Conservation (phyloP, 257 asterid species). For the Gentiana dahurica region DNA sequence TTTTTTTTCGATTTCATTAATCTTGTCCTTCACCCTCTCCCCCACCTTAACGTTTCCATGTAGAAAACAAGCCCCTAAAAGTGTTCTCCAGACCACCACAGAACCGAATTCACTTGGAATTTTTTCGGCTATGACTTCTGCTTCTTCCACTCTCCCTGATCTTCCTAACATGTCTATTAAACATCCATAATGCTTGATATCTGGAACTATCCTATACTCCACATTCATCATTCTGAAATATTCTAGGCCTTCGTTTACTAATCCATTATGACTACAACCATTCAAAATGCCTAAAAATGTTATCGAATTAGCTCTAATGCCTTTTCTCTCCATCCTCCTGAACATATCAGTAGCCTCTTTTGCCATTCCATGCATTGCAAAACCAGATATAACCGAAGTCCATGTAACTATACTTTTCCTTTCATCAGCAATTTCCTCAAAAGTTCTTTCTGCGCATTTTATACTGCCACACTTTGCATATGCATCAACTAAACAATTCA, state of each 20-base stretch:
- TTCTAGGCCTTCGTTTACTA: too few relatives aligned
- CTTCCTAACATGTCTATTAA: too few relatives aligned
- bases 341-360: conserved; percentile 15
- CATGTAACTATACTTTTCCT: conserved; percentile 28
- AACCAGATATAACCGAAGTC: conserved; percentile 22
- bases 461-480: too few relatives aligned
- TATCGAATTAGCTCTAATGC: conserved; percentile 16
- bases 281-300: too few relatives aligned
- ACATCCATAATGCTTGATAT: too few relatives aligned
- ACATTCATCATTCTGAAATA: too few relatives aligned
- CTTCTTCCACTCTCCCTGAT: conserved; percentile 76
- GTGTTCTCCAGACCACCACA: conserved; percentile 66
- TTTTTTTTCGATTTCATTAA: conserved; percentile 49
- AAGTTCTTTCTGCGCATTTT: too few relatives aligned
- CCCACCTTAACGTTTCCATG: too few relatives aligned
- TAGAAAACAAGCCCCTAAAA: too few relatives aligned
- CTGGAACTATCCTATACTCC: too few relatives aligned
- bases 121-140: conserved; percentile 46
- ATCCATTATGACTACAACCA: too few relatives aligned
- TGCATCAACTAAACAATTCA: conserved; percentile 18
- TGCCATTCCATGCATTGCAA: conserved; percentile 9
- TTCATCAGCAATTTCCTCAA: too few relatives aligned
- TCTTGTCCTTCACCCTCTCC: conserved; percentile 38
- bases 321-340: conserved; percentile 15
- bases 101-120: conserved; percentile 34